Percentiles rank a stretch among this genome's conserved stretches.
These are phyloP conservation scores for Russula foetens DNA, from an alignment of 768 basidiomycete genomes.

Conservation along the genomic window DNA sequence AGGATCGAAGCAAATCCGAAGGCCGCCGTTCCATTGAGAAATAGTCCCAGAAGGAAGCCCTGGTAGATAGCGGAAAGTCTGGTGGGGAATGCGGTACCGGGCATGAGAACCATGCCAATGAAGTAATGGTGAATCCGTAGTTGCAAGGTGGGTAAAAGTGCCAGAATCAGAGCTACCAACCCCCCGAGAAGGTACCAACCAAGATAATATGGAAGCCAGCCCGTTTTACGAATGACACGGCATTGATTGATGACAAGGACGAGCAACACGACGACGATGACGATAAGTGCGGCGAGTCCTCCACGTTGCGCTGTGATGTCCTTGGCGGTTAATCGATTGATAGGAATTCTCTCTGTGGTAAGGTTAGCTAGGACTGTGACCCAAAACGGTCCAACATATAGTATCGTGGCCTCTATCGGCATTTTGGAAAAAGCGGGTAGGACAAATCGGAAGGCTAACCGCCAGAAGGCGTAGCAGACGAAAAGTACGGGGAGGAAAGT, in stretches of 20 bases:
- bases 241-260: slow-evolving; percentile 64
- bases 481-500: slow-evolving; percentile 75
- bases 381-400: slow-evolving; percentile 77
- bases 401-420: slow-evolving; percentile 64
- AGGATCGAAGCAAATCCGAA: slow-evolving; percentile 77
- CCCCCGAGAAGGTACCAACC: slow-evolving; percentile 67
- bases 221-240: slow-evolving; percentile 77
- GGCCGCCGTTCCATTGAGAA: slow-evolving; percentile 69
- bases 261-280: slow-evolving; percentile 56
- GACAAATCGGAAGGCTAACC: slow-evolving; percentile 63
- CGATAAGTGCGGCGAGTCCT: slow-evolving; percentile 56
- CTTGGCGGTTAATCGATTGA: slow-evolving; percentile 61
- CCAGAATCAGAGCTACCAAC: slow-evolving; percentile 54
- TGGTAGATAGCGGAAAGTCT: slow-evolving; percentile 73
- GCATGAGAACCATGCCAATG: slow-evolving; percentile 62
- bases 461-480: slow-evolving; percentile 74
- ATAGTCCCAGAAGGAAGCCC: slow-evolving; percentile 75
- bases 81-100: slow-evolving; percentile 76
- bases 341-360: slow-evolving; percentile 63
- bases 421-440: slow-evolving; percentile 56
- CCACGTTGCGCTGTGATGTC: slow-evolving; percentile 61
- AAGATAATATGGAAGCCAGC: slow-evolving; percentile 71
- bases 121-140: slow-evolving; percentile 82
- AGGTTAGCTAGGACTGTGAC: slow-evolving; percentile 68
- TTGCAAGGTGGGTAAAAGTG: slow-evolving; percentile 57